Percentiles rank a stretch among this genome's conserved stretches.
Conservation (phyloP, 805 yeast genomes). For the Huiozyma sinensis region DNA sequence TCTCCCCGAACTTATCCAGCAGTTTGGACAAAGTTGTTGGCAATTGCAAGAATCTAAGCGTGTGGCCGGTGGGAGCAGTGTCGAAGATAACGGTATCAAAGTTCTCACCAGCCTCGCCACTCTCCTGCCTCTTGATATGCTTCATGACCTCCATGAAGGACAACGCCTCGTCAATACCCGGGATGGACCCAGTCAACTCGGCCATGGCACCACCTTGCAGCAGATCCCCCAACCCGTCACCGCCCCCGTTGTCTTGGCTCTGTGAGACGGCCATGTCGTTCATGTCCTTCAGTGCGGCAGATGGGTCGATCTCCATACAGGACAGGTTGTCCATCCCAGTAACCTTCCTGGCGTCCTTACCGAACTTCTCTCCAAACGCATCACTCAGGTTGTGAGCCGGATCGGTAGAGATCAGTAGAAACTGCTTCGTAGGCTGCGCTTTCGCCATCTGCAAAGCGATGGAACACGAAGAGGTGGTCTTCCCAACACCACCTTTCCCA, state of each 20-base stretch:
- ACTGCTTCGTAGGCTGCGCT: constrained; percentile 67
- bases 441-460: constrained; percentile 89
- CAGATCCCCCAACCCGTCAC: constrained; percentile 24
- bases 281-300: constrained; percentile 85
- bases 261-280: constrained; percentile 37
- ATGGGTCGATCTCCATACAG: constrained; percentile 98
- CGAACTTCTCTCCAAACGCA: constrained; percentile 96
- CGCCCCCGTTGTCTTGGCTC: constrained; percentile 32
- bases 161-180: constrained; percentile 97
- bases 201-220: constrained; percentile 36
- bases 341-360: constrained; percentile 90
- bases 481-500: constrained; percentile 99
- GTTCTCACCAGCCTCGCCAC: constrained; percentile 26
- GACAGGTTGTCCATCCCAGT: constrained; percentile 80
- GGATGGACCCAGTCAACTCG: constrained; percentile 88
- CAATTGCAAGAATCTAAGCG: constrained; percentile 85
- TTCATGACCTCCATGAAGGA: constrained; percentile 97
- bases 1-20: constrained; percentile 74
- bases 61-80: constrained; percentile 99
- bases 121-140: constrained; percentile 74
- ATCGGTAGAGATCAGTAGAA: constrained; percentile 86
- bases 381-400: constrained; percentile 98
- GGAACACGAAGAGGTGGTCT: constrained; percentile 94
- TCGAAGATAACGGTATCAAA: constrained; percentile 91
- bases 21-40: constrained; percentile 88